Evolutionary conservation across 2,329 filamentous ascomycete genomes (phyloP).

Genomic region (Hypomyces perniciosus): DNA sequence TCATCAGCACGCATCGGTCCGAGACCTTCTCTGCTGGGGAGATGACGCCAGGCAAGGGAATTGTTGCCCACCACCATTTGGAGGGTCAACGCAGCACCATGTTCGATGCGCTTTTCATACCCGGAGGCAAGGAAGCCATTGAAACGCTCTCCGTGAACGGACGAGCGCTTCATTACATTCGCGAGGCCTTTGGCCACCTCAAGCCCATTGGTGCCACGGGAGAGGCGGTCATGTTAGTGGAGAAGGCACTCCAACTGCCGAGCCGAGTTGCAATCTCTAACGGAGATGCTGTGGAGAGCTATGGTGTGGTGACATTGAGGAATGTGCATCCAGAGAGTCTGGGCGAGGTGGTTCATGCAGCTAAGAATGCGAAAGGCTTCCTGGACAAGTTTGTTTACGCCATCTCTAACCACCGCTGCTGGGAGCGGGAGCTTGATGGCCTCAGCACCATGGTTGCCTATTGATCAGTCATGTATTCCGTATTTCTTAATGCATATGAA

Average conservation of each 20-base stretch:
- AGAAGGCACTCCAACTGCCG: slow-evolving; percentile 39
- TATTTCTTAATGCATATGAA: no score
- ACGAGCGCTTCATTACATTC: slow-evolving; percentile 68
- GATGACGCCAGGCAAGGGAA: neutral
- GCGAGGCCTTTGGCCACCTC: slow-evolving; percentile 75
- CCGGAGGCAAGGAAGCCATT: slow-evolving; percentile 61
- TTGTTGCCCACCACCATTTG: slow-evolving; percentile 69
- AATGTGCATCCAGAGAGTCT: slow-evolving; percentile 49
- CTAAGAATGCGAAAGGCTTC: slow-evolving; percentile 63
- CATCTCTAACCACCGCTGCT: slow-evolving; percentile 69
- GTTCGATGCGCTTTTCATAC: slow-evolving; percentile 75
- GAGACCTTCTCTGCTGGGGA: slow-evolving; percentile 49
- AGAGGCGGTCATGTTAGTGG: slow-evolving; percentile 61
- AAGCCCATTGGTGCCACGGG: slow-evolving; percentile 74
- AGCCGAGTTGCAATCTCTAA: slow-evolving; percentile 37
- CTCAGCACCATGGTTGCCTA: slow-evolving; percentile 62
- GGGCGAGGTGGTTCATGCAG: slow-evolving; percentile 56
- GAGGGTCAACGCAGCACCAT: slow-evolving; percentile 74
- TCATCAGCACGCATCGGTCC: slow-evolving; percentile 64
- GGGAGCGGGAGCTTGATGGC: slow-evolving; percentile 66
- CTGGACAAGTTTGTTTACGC: slow-evolving; percentile 63
- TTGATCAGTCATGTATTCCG: slow-evolving; percentile 26
- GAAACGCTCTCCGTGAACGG: slow-evolving; percentile 62
- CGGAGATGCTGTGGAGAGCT: slow-evolving; percentile 53
- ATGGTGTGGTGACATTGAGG: slow-evolving; percentile 68